Conservation (phyloP, 805 yeast species). For the Sugiyamaella marilandica region DNA sequence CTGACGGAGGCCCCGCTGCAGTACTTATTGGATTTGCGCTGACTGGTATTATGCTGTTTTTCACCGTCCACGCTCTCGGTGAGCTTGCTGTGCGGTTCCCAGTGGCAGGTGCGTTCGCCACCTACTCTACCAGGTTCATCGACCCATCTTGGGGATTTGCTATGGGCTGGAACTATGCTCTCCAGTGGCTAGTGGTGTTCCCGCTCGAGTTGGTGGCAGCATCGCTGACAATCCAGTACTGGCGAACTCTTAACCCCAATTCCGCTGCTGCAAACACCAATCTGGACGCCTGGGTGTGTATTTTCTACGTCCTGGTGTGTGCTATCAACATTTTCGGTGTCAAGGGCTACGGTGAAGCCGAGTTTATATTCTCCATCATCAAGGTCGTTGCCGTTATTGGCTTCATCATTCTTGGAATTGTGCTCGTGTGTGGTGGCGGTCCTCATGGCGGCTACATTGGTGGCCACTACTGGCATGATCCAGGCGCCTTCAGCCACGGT, state of each 20-base stretch:
- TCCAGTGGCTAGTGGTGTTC: slow-evolving; percentile 57
- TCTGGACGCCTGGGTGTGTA: slow-evolving; percentile 51
- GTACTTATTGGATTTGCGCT: slow-evolving; percentile 50
- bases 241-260: slow-evolving; percentile 47
- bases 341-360: slow-evolving; percentile 65
- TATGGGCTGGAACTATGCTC: slow-evolving; percentile 63
- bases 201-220: slow-evolving; percentile 66
- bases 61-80: slow-evolving; percentile 60
- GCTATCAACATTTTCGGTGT: slow-evolving; percentile 53
- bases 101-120: slow-evolving; percentile 54
- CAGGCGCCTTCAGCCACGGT: slow-evolving; percentile 54
- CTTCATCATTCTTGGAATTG: slow-evolving; percentile 55
- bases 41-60: slow-evolving; percentile 58
- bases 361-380: slow-evolving; percentile 51
- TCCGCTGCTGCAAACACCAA: slow-evolving; percentile 58
- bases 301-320: slow-evolving; percentile 48
- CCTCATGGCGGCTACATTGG: slow-evolving; percentile 33
- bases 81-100: slow-evolving; percentile 65
- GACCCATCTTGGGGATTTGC: slow-evolving; percentile 68
- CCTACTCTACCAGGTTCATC: slow-evolving; percentile 54
- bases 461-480: slow-evolving; percentile 42
- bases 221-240: slow-evolving; percentile 48
- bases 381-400: slow-evolving; percentile 59
- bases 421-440: slow-evolving; percentile 48
- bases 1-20: slow-evolving; percentile 55